Evolutionary conservation across 768 basidiomycete genomes (phyloP), one percentile per base, ranked within the genome.

Genomic region (Arthromyces matolae): DNA sequence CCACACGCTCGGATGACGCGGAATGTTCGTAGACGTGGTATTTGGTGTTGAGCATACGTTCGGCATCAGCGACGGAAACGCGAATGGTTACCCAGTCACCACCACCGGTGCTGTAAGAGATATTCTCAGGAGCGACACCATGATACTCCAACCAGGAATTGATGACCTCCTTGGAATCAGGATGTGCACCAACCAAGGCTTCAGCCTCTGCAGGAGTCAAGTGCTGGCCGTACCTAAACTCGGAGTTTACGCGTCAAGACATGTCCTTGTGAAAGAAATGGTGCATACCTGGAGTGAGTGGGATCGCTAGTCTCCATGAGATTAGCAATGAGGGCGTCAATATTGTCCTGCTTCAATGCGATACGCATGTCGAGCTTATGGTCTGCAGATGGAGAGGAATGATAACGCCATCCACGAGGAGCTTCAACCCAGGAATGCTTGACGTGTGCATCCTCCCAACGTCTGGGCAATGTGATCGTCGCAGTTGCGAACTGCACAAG

Each of bases 271-370:
- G 27, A 42, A 40, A 34, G 9, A 23, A 48, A 24, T 49, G 35
- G 41, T 13, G 56, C 59, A 25, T 53, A 77, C 70, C 74, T 73
- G 18, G 65, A 44, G 53, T 80, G 75, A 13, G 55, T 57, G 5
- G 81, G 82, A 50, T 82, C 77, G 60, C 80, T 80, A 47, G 77
- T 74, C 58, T 79, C 73, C 66, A 77, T 76, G 24, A 84, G 61
- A 32, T 71, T 65, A 2, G 63, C 58, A 39, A 81, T 75, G 48
- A 83, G 71, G 3, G 75, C 69, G 22, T 77, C 71, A 41, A 80
- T 71, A 27, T 70, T 72, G 48, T 69, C 56, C 59, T 83, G 79
- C 61, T 77, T 79, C 49, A 83, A 65, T 19, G 71, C 79, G 51
- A 83, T 75, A 48, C 74, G 75, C 58, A 84, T 65, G 19, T 79